phyloP scores from a whole-genome alignment of 1,139 yeast species.

The Geotrichum fermentans region DNA sequence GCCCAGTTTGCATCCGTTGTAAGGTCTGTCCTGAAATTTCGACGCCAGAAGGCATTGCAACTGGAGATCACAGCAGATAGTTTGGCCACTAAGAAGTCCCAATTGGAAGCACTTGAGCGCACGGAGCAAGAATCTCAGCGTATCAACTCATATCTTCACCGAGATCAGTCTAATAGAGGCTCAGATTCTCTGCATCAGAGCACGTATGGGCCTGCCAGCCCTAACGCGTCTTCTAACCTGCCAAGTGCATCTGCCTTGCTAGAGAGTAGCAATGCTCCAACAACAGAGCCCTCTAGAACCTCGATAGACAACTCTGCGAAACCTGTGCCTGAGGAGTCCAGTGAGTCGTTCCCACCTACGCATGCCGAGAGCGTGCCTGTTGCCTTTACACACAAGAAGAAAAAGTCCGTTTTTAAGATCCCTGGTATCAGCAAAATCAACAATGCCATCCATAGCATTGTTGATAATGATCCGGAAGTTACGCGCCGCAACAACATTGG shows the following conservation, averaged over 20 bases:
- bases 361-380: slow-evolving; percentile 27
- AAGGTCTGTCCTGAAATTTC: slow-evolving; percentile 63
- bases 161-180: slow-evolving; percentile 19
- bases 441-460: slow-evolving; percentile 61
- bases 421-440: slow-evolving; percentile 52
- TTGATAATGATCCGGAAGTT: slow-evolving; percentile 66
- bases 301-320: not conserved
- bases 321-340: not conserved
- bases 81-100: slow-evolving; percentile 41
- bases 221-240: not conserved
- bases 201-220: slow-evolving; percentile 11
- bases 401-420: slow-evolving; percentile 39
- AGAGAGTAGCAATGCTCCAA: not conserved
- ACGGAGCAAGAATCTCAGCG: slow-evolving; percentile 43
- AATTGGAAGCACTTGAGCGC: slow-evolving; percentile 39
- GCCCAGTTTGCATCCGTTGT: slow-evolving; percentile 70
- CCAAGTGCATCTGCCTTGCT: not conserved
- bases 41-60: slow-evolving; percentile 68
- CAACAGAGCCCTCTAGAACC: not conserved
- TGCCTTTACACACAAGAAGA: slow-evolving; percentile 29
- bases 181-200: slow-evolving; percentile 1
- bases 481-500: slow-evolving; percentile 55
- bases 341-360: slow-evolving; percentile 28
- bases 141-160: slow-evolving; percentile 35
- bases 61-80: slow-evolving; percentile 54